phyloP scores from a whole-genome alignment of 352 stramenopile genomes.

The Phytopythium litorale region DNA sequence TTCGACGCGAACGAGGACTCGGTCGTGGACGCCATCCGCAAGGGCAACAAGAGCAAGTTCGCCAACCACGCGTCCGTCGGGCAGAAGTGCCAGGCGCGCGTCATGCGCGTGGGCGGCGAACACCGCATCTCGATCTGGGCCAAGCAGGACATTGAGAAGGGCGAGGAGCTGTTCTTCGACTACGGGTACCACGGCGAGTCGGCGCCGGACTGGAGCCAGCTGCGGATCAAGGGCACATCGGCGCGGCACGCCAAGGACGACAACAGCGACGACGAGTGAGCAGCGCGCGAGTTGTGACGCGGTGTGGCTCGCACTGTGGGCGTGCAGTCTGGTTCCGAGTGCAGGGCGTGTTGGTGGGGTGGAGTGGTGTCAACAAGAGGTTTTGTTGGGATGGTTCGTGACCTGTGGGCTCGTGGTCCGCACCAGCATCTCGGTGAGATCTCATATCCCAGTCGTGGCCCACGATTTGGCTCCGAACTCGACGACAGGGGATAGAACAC shows the following conservation, averaged over 20 bases:
- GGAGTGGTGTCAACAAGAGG: no score
- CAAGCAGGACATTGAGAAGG: slow-evolving; percentile 78
- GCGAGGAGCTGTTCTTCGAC: slow-evolving; percentile 73
- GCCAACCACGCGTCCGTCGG: slow-evolving; percentile 66
- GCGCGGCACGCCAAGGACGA: slow-evolving; percentile 13
- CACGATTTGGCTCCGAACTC: no score
- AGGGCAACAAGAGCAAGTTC: slow-evolving; percentile 93
- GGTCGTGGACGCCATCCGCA: slow-evolving; percentile 88
- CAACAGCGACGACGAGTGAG: slow-evolving; percentile 16
- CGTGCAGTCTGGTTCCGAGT: no score
- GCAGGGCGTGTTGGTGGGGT: no score
- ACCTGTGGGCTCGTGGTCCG: no score
- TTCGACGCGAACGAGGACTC: slow-evolving; percentile 91
- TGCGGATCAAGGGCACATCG: slow-evolving; percentile 35
- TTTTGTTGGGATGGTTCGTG: no score
- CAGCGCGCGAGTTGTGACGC: no score
- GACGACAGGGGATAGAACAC: no score
- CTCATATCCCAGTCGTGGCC: no score
- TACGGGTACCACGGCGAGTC: slow-evolving; percentile 63
- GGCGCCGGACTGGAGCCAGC: slow-evolving; percentile 60
- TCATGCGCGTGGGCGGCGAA: slow-evolving; percentile 81
- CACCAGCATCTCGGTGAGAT: no score
- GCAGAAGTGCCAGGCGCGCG: slow-evolving; percentile 81
- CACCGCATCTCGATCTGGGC: slow-evolving; percentile 92
- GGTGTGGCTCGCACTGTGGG: not conserved